Base-by-base conservation (phyloP, 108 stramenopile genomes). In the Chaetoceros muelleri region DNA sequence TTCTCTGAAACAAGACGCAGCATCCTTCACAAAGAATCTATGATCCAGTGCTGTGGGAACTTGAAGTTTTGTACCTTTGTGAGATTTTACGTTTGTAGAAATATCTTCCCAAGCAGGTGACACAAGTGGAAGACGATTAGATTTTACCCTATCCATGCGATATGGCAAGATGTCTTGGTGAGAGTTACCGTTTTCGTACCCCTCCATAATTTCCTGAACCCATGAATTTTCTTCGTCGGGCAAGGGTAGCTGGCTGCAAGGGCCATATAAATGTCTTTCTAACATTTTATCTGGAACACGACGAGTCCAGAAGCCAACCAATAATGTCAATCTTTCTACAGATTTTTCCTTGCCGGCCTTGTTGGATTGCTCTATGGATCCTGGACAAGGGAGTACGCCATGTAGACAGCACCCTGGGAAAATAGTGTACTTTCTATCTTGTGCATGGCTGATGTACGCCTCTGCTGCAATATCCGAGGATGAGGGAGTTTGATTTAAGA, bases 251-350 rank as follows among this genome's bases (percentile, higher is more conserved):
- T 78, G 85, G 21, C 87, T 85, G 70, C 92, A 93, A 1, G 92
- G 86, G 13, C 84, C 84, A 64, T 91, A 91, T 13, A 90, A 30
- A 28, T 63, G 47, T 40, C 75, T 64, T 30, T 81, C 55, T 52
- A 73, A 82, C 74, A 88, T 89, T 24, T 47, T 67, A 30, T 84
- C 75, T 0, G 79, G 76, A 31, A 93, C 91, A 40, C 71, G 55
- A 59, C 85, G 50, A 40, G 83, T 87, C 91, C 91, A 93, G 55
- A 93, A 93, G 26, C 91, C 91, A 3, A 93, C 85, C 83, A 93
- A 79, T 26, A 93, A 83, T 0, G 87, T 87, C 29, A 85, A 51
- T 13, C 84, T 48, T 19, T 22, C 57, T 5, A 17, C 8, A 5
- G 30, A 2, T 30, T 48, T 50, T 53, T 30, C 19, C 55, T 52